These are phyloP conservation scores for Euphorbia tirucalli DNA, from an alignment of 345 rosid genomes.

Conservation along the genomic window DNA sequence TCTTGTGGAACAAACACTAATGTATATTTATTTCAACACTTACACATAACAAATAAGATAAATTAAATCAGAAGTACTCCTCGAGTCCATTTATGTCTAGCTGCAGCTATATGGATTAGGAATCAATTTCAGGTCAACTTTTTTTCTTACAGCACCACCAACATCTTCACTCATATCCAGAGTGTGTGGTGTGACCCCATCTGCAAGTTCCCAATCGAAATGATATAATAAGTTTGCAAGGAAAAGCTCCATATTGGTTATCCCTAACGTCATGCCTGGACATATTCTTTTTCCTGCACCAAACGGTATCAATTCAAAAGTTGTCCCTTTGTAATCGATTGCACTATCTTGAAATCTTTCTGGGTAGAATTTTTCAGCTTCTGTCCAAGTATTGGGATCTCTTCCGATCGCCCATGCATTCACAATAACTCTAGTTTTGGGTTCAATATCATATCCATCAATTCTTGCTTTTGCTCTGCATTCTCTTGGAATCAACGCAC, in stretches of 20 bases:
- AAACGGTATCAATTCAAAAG: slow-evolving; percentile 26
- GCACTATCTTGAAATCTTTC: slow-evolving; percentile 20
- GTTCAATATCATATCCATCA: slow-evolving; percentile 6
- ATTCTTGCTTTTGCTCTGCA: slow-evolving; percentile 3
- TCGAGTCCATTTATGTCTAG: too few relatives aligned
- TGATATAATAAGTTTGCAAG: slow-evolving; percentile 19
- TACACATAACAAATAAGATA: too few relatives aligned
- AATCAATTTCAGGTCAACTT: slow-evolving; percentile 10
- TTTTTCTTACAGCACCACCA: slow-evolving; percentile 1
- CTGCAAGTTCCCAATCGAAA: slow-evolving; percentile 31
- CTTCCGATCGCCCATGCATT: slow-evolving; percentile 21
- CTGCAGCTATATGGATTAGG: slow-evolving; percentile 14
- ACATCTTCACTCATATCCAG: slow-evolving; percentile 24
- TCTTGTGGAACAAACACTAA: too few relatives aligned
- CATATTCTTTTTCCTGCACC: slow-evolving; percentile 35
- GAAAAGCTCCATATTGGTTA: slow-evolving; percentile 15
- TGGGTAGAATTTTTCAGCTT: slow-evolving; percentile 18
- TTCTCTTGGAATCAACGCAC: slow-evolving; percentile 16
- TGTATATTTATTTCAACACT: too few relatives aligned
- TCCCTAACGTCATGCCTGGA: slow-evolving; percentile 19
- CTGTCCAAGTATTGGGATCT: slow-evolving; percentile 19
- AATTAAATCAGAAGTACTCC: too few relatives aligned
- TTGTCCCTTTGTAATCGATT: slow-evolving; percentile 18
- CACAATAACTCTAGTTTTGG: slow-evolving; percentile 10
- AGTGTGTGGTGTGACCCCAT: slow-evolving; percentile 11